Conservation (phyloP, 192 early-diverging fungal species). For the Coemansia sp. region DNA sequence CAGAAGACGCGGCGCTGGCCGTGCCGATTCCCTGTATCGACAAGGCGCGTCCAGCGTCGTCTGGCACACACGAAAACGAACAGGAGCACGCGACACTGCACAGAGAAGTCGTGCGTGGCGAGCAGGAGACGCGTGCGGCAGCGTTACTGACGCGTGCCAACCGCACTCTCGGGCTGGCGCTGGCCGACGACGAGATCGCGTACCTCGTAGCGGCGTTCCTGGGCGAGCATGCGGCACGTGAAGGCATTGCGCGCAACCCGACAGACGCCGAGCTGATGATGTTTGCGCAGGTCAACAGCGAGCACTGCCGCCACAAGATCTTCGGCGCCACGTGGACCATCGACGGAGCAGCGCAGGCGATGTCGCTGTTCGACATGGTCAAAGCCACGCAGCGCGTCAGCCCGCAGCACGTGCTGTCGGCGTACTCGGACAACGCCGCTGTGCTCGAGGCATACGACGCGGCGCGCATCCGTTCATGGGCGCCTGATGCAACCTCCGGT, state of each 20-base stretch:
- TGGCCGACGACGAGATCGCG: slow-evolving; percentile 95
- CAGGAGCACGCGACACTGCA: background rate
- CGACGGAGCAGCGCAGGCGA: slow-evolving; percentile 72
- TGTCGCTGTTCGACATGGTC: slow-evolving; percentile 97
- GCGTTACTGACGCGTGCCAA: slow-evolving; percentile 77
- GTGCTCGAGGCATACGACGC: slow-evolving; percentile 65
- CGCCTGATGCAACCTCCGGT: slow-evolving; percentile 8
- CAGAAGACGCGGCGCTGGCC: slow-evolving; percentile 9
- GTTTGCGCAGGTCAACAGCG: slow-evolving; percentile 99
- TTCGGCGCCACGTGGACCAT: slow-evolving; percentile 98
- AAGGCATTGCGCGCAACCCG: slow-evolving; percentile 72
- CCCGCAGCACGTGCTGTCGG: slow-evolving; percentile 84
- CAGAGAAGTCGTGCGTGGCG: background rate
- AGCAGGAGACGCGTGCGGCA: slow-evolving; percentile 40
- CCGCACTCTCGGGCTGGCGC: slow-evolving; percentile 85
- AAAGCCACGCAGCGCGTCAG: slow-evolving; percentile 83
- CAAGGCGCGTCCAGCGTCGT: background rate
- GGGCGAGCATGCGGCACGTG: slow-evolving; percentile 43
- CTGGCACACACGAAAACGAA: background rate
- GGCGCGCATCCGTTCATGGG: slow-evolving; percentile 38
- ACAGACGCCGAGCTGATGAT: slow-evolving; percentile 99
- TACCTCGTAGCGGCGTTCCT: slow-evolving; percentile 87
- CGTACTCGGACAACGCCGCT: slow-evolving; percentile 98
- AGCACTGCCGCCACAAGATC: slow-evolving; percentile 99
- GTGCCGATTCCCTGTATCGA: slow-evolving; percentile 34